Evolutionary conservation across 1,139 yeast species (phyloP).

Genomic region (Blastobotrys illinoisensis): DNA sequence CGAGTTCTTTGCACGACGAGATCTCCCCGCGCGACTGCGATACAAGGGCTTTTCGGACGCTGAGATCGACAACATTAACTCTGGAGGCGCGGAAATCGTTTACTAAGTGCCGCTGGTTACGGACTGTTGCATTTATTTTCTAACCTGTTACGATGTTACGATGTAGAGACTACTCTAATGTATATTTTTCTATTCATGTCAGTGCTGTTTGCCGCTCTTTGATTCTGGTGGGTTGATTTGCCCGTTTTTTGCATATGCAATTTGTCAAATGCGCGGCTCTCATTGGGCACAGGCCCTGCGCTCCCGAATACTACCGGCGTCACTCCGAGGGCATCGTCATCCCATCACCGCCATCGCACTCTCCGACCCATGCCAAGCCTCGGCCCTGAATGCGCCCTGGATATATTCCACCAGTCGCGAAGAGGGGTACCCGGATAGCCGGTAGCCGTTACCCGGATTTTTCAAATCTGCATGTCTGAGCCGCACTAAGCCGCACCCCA

Average conservation of each 20-base stretch:
- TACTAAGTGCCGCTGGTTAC: constrained; percentile 3
- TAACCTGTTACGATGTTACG: constrained; percentile 3
- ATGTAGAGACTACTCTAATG: neutral
- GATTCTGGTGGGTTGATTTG: neutral
- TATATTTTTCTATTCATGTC: neutral
- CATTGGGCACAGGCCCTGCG: neutral
- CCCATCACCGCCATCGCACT: too few species aligned
- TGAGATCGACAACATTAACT: constrained; percentile 69
- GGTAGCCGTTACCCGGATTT: too few species aligned
- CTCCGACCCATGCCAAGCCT: neutral
- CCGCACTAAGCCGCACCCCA: neutral
- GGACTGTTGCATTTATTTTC: neutral
- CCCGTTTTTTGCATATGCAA: neutral
- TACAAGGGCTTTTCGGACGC: constrained; percentile 52
- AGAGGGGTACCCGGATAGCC: too few species aligned
- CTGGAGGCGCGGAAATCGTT: constrained; percentile 62
- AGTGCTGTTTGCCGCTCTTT: too few species aligned
- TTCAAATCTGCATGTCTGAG: neutral
- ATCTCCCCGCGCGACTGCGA: constrained; percentile 67
- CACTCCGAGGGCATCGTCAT: neutral
- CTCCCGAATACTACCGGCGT: neutral
- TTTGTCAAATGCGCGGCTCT: neutral
- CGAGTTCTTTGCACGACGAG: constrained; percentile 52
- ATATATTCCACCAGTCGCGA: too few species aligned
- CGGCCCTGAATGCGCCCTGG: too few species aligned